Base-by-base conservation (phyloP, 371 early-diverging fungal genomes). In the Mortierella sp. region DNA sequence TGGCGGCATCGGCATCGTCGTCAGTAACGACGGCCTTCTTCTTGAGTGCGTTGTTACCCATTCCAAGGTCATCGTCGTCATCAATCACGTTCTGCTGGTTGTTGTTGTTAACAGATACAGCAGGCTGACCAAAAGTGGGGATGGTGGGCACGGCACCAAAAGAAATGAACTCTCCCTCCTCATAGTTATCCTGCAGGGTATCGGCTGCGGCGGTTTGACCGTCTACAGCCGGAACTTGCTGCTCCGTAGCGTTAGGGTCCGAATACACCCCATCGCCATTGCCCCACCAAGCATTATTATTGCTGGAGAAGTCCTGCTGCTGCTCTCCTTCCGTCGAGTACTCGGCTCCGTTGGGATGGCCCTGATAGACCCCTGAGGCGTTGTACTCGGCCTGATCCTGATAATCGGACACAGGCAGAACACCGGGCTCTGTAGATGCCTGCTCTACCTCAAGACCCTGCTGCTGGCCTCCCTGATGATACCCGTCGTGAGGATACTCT, bases 61-160 rank as follows among this genome's bases (percentile, higher is more conserved):
- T 81, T n/a, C 88, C 88, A 30, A 88, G 79, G 51, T 84, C 86
- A 50, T 85, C 85, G 27, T 83, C 82, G 15, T 83, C 84, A 1
- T 78, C 82, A 50, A 69, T 62, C 75, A 67, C 58, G 47, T 50
- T 48, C 34, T 50, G 47, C n/a, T 30, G n/a, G 8, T 49, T 14
- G 34, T 17, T 39, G 60, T 44, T 56, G 53, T 31, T 57, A 39
- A 24, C 56, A 17, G 48, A 21, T n/a, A 39, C 23, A 56, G 56
- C 44, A 27, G 66, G 21, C 21, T 56, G 51, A 44, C 69, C 76
- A 59, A 64, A 68, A 3, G 55, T 39, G 7, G 64, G 64, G 57
- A 75, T 62, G 1, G 76, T 47, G 4, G 76, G 76, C 14, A 75
- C 64, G 28, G 76, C 69, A 17, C 76, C 76, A 52, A 75, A 75